A percentile compares a stretch with the other conserved stretches of the same genome.
These are phyloP conservation scores for Eucalyptus cladocalyx DNA, from an alignment of 345 rosid genomes.

Conservation along the genomic window DNA sequence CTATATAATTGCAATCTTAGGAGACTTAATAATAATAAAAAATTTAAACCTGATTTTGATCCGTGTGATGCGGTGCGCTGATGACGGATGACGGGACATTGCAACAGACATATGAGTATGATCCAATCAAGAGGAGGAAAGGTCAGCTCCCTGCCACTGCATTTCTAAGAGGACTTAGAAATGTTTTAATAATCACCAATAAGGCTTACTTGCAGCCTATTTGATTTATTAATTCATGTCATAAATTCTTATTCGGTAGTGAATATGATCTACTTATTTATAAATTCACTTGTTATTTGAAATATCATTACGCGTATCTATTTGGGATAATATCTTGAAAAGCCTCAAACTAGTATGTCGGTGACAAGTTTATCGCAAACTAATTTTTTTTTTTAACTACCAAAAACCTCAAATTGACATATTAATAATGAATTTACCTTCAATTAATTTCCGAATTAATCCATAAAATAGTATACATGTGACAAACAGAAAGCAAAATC, in stretches of 20 bases:
- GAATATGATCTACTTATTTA: not conserved
- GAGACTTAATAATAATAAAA: not conserved
- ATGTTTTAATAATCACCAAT: not conserved
- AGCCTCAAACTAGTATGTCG: accelerated
- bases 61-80: not conserved
- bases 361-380: accelerated
- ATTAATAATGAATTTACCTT: too few species aligned
- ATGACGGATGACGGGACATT: not conserved
- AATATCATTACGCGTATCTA: not conserved
- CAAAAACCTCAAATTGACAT: too few species aligned
- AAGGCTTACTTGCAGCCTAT: not conserved
- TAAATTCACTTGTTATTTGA: not conserved
- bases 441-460: too few species aligned
- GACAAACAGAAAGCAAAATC: too few species aligned
- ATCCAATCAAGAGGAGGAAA: not conserved
- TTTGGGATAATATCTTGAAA: not conserved
- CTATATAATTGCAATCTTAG: not conserved
- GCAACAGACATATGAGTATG: not conserved
- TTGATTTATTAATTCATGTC: not conserved
- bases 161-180: not conserved
- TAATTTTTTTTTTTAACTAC: too few species aligned
- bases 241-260: not conserved
- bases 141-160: not conserved
- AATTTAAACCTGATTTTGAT: not conserved
- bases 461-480: too few species aligned